phyloP scores from a whole-genome alignment of 2,329 filamentous ascomycete genomes.

The Cordyceps farinosa region DNA sequence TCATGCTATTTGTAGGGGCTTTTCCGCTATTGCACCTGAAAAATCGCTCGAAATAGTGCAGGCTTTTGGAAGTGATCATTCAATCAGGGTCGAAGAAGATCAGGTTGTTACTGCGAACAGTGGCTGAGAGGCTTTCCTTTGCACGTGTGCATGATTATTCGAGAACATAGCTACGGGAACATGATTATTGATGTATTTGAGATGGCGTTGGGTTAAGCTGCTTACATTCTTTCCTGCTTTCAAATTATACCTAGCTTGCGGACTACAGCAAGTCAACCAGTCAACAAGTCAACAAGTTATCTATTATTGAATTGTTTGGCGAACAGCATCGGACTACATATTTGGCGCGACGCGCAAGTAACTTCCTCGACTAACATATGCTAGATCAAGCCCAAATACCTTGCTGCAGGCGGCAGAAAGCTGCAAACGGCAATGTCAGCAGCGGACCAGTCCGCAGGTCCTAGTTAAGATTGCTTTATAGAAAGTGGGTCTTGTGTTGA shows the following conservation, averaged over 20 bases:
- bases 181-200: constrained; percentile 7
- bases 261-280: not conserved
- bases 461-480: not conserved
- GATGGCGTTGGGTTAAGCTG: constrained; percentile 1
- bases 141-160: not conserved
- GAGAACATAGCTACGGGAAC: not conserved
- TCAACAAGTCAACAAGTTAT: not conserved
- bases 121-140: constrained; percentile 8
- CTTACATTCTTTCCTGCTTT: not conserved
- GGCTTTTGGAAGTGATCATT: constrained; percentile 50
- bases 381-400: not conserved
- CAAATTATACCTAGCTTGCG: not conserved
- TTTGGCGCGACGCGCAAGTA: no score
- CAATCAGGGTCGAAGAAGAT: constrained; percentile 68
- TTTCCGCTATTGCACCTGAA: constrained; percentile 69
- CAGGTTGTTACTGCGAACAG: constrained; percentile 53
- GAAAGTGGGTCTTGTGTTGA: constrained; percentile 15
- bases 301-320: not conserved
- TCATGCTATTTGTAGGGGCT: constrained; percentile 54
- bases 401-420: not conserved
- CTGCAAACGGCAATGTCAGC: not conserved
- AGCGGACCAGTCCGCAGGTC: not conserved
- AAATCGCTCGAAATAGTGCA: constrained; percentile 66
- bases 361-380: no score
- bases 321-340: no score